Percentiles rank a stretch among this genome's conserved stretches.
These are phyloP conservation scores for Fusarium scirpi DNA, from an alignment of 2,329 filamentous ascomycete species.

Conservation along the genomic window DNA sequence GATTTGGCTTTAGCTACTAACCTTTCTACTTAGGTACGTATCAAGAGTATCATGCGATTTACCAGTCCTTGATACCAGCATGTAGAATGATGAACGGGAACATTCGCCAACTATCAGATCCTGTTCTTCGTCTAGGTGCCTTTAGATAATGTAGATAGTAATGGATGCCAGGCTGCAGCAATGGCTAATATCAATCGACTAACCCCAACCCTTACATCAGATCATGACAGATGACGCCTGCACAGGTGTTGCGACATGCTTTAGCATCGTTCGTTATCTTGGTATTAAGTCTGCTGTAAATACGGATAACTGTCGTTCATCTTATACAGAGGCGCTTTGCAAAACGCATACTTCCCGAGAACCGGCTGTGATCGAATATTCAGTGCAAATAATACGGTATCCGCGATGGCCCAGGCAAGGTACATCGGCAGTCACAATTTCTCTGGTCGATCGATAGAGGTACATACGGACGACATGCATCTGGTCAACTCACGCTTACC, in stretches of 20 bases:
- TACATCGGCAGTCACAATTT: not conserved
- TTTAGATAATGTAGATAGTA: not conserved
- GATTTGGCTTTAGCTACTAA: not conserved
- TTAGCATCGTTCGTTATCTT: not conserved
- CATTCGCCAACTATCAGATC: slow-evolving; percentile 4
- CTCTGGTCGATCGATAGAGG: not conserved
- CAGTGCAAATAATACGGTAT: not conserved
- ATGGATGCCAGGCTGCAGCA: slow-evolving; percentile 5
- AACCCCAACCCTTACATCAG: not conserved
- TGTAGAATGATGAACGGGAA: slow-evolving; percentile 26
- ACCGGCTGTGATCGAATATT: not conserved
- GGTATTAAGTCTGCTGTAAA: not conserved
- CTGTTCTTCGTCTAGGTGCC: not conserved
- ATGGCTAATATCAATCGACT: not conserved
- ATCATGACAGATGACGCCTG: not conserved
- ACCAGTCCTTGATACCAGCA: slow-evolving; percentile 17
- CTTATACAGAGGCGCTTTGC: not conserved
- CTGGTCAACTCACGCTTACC: not conserved
- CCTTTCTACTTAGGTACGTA: not conserved
- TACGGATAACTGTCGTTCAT: not conserved
- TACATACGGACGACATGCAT: not conserved
- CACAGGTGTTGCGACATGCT: not conserved
- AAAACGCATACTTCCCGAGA: not conserved
- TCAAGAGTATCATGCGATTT: slow-evolving; percentile 28
- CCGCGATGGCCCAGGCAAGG: not conserved